A percentile compares a stretch with the other conserved stretches of the same genome.
phyloP scores from a whole-genome alignment of 257 asterid species.

The Rubia yunnanensis region DNA sequence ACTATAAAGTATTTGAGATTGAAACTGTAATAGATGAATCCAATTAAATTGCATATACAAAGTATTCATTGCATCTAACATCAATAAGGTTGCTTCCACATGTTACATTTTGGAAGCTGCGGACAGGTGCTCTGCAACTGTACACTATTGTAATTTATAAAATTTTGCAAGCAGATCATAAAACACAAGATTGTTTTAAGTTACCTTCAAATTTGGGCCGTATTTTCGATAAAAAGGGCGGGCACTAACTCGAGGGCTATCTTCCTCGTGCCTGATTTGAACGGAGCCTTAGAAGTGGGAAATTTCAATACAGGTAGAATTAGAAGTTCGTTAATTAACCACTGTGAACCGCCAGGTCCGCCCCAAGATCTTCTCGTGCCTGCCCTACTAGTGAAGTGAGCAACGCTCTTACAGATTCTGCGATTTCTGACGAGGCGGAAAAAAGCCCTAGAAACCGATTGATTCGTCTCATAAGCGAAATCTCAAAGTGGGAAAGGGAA shows the following conservation, averaged over 20 bases:
- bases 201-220: not conserved
- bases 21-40: too few species aligned
- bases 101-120: too few species aligned
- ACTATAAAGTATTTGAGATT: too few species aligned
- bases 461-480: too few species aligned
- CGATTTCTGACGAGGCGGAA: not conserved
- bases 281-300: not conserved
- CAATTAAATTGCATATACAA: too few species aligned
- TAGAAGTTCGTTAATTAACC: not conserved
- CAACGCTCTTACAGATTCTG: not conserved
- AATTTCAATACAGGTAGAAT: not conserved
- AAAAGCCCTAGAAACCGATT: not conserved
- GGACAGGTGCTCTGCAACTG: too few species aligned
- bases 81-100: too few species aligned
- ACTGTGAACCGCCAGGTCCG: not conserved
- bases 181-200: too few species aligned
- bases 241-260: not conserved
- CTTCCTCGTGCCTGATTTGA: conserved; percentile 6
- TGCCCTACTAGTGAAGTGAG: conserved; percentile 1
- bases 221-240: not conserved
- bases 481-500: conserved; percentile 5
- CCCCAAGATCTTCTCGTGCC: not conserved
- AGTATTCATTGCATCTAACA: too few species aligned
- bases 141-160: too few species aligned
- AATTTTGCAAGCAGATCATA: too few species aligned